phyloP scores from a whole-genome alignment of 768 basidiomycete species.

The Boletus rubroflammeus region DNA sequence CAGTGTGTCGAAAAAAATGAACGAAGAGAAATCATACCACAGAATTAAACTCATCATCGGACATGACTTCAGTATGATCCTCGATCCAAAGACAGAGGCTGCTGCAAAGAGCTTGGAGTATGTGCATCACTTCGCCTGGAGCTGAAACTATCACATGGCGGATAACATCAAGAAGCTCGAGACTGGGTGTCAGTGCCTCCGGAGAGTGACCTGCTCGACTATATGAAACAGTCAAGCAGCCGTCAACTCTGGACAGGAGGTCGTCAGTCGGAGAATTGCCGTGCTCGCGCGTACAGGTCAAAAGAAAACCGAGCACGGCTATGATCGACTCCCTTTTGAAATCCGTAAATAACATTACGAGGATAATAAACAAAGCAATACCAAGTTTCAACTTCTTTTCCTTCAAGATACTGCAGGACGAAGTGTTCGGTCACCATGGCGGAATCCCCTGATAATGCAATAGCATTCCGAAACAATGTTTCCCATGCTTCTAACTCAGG shows the following conservation, averaged over 20 bases:
- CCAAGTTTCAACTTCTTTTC: slow-evolving; percentile 20
- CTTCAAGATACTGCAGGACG: slow-evolving; percentile 10
- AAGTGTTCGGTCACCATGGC: slow-evolving; percentile 14
- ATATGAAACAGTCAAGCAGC: slow-evolving; percentile 35
- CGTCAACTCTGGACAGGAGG: slow-evolving; percentile 31
- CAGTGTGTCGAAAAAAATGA: neutral
- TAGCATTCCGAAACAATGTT: slow-evolving; percentile 31
- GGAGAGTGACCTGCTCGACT: slow-evolving; percentile 18
- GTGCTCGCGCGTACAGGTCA: slow-evolving; percentile 7
- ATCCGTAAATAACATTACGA: slow-evolving; percentile 6
- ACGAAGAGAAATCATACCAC: slow-evolving; percentile 37
- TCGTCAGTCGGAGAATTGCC: slow-evolving; percentile 10
- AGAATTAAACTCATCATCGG: slow-evolving; percentile 43
- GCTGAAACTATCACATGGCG: slow-evolving; percentile 32
- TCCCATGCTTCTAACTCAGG: slow-evolving; percentile 44
- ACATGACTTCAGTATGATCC: slow-evolving; percentile 41
- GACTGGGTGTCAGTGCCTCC: slow-evolving; percentile 24
- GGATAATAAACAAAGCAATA: slow-evolving; percentile 3
- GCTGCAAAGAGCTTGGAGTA: slow-evolving; percentile 37
- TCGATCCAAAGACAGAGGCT: slow-evolving; percentile 51
- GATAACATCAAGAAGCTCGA: slow-evolving; percentile 37
- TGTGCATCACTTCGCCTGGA: slow-evolving; percentile 27
- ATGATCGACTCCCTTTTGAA: slow-evolving; percentile 20
- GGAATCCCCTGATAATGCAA: slow-evolving; percentile 18
- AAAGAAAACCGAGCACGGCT: slow-evolving; percentile 16